These are phyloP conservation scores for Darksidea phi DNA, from an alignment of 495 filamentous ascomycete species.

Conservation along the genomic window DNA sequence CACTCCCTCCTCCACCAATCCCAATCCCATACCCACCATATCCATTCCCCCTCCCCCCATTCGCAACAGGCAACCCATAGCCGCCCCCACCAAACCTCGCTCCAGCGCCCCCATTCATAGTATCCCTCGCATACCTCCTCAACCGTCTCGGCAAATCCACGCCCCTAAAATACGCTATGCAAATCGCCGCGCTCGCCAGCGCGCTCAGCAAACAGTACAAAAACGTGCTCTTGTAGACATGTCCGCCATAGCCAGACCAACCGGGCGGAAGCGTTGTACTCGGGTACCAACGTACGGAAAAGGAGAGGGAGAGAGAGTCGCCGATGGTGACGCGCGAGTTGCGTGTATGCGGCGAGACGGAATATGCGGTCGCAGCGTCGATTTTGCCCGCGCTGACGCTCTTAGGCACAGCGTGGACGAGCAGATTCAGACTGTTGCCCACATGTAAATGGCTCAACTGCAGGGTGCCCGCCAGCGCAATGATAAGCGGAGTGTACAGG, in stretches of 20 bases:
- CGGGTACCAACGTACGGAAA: conserved; percentile 84
- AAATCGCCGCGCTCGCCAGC: conserved; percentile 53
- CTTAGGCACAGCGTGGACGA: conserved; percentile 68
- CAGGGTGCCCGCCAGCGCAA: conserved; percentile 83
- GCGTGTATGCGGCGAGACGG: conserved; percentile 60
- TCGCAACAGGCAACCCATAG: conserved; percentile 42
- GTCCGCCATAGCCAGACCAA: conserved; percentile 61
- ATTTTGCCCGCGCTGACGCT: conserved; percentile 62
- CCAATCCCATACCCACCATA: conserved; percentile 44
- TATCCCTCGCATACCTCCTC: conserved; percentile 46
- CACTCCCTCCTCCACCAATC: conserved; percentile 13
- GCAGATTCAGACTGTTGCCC: conserved; percentile 80
- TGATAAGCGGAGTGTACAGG: conserved; percentile 66
- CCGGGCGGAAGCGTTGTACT: conserved; percentile 61
- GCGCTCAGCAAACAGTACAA: conserved; percentile 63
- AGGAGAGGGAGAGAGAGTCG: conserved; percentile 74
- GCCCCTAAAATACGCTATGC: conserved; percentile 62
- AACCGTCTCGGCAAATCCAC: conserved; percentile 56
- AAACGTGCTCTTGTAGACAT: conserved; percentile 64
- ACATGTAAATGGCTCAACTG: conserved; percentile 90
- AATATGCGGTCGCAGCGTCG: conserved; percentile 82
- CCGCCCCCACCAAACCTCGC: conserved; percentile 27
- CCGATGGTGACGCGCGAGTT: conserved; percentile 76
- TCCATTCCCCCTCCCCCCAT: conserved; percentile 35
- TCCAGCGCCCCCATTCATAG: conserved; percentile 25